Evolutionary conservation across 2,329 filamentous ascomycete genomes (phyloP), one percentile per base, ranked within the genome.

Genomic region (Paracamarosporium sp.): DNA sequence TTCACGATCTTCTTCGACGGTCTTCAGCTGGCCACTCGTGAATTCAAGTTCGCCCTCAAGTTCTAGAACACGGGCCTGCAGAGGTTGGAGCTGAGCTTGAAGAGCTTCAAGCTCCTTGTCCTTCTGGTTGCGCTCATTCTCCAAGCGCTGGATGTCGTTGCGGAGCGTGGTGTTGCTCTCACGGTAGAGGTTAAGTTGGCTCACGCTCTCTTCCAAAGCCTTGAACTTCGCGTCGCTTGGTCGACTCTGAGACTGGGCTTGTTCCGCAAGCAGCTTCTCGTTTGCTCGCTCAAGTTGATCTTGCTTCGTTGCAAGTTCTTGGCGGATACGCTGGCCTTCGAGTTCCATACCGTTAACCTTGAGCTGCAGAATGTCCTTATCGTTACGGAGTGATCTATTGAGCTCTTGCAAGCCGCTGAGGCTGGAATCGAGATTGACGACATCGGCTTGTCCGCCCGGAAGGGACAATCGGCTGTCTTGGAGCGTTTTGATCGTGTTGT

Each of bases 291-390:
- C 95, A 7, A 99, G 87, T 73, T 98, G 92, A 22, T 87, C 87
- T 68, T 95, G 92, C 8, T 89, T 85, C 72, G 97, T 93, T 50
- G 96, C 90, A 24, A 97, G 85, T 71, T 98, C 93, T 68, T 97
- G 92, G 70, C 94, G 91, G 40, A 97, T 79, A 53, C 95, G 88
- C 78, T 96, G 96, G 53, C 88, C 85, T 77, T 99, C 95, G 68
- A 96, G 92, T 0, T 88, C 84, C 68, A 94, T 93, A 43, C 98
- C 83, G 66, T 97, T 93, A 68, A 93, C 91, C 71, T 98, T 94
- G n/a, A 97, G 92, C 67, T 99, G 94, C 8, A 97, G 85, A 64
- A 99, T 98, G 74, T 98, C 95, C 81, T 98, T 99, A 79, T 99
- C 96, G 40, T 92, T 90, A 44, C 94, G 90, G 60, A 99, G 82